A percentile compares a stretch with the other conserved stretches of the same genome.
Evolutionary conservation across 257 asterid genomes (phyloP).

Genomic region (Solanum neorickii): DNA sequence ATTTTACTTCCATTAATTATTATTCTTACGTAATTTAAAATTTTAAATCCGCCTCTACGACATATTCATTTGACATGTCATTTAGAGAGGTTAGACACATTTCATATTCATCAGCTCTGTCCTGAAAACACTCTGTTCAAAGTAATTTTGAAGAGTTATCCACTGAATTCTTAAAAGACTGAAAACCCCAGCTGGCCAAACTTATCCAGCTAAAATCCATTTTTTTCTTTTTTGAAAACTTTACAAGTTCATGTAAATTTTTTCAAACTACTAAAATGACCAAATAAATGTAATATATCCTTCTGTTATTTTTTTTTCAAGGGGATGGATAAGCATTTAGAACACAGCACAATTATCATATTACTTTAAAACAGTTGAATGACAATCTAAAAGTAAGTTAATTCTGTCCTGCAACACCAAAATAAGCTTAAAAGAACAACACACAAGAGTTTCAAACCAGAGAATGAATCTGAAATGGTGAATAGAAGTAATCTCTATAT

Average conservation of each 20-base stretch:
- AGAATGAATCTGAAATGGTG: not conserved
- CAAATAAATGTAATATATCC: not conserved
- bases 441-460: not conserved
- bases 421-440: not conserved
- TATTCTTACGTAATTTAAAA: not conserved
- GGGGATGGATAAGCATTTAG: not conserved
- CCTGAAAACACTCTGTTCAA: not conserved
- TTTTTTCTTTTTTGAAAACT: no score
- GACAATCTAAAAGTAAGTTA: not conserved
- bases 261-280: not conserved
- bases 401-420: not conserved
- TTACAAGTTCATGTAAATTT: not conserved
- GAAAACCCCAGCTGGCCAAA: not conserved
- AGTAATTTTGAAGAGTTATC: not conserved
- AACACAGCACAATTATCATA: not conserved
- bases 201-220: not conserved
- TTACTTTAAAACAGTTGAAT: not conserved
- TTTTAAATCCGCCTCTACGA: accelerated
- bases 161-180: not conserved
- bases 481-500: not conserved
- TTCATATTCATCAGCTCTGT: not conserved
- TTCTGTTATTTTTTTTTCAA: not conserved
- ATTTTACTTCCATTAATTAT: not conserved
- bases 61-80: not conserved
- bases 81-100: not conserved